These are phyloP conservation scores for Cinnamomum micranthum DNA, from an alignment of 164 flowering plant species.

Conservation along the genomic window DNA sequence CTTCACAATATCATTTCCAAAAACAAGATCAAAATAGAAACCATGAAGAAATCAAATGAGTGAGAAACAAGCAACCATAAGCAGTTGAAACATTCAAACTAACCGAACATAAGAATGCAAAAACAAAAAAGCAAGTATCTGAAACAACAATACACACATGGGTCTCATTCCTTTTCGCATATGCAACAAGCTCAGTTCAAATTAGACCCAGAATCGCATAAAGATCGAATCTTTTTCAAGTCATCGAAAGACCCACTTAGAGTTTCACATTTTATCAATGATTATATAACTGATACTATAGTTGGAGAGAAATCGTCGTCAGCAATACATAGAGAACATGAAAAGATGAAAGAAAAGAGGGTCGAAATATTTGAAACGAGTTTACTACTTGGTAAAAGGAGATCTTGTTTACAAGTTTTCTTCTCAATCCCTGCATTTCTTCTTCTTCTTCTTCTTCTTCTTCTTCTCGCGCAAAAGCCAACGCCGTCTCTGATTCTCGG, in stretches of 20 bases:
- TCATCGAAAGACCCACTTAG: neutral
- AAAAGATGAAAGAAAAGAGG: neutral
- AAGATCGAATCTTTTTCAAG: neutral
- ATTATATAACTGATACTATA: neutral
- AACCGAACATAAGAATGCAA: neutral
- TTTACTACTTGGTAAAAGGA: slow-evolving; percentile 21
- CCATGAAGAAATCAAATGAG: neutral
- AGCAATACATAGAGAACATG: neutral
- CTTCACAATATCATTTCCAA: neutral
- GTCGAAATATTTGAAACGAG: neutral
- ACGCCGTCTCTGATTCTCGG: too few species aligned
- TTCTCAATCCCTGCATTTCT: slow-evolving; percentile 30
- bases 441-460: neutral
- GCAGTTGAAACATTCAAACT: neutral
- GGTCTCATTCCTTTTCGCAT: neutral
- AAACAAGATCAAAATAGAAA: neutral
- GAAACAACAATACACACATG: too few species aligned
- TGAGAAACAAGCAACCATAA: neutral
- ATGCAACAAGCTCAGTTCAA: neutral
- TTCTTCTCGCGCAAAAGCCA: neutral
- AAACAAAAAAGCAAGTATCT: too few species aligned
- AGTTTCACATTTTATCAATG: neutral
- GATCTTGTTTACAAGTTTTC: slow-evolving; percentile 24
- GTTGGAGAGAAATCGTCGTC: neutral
- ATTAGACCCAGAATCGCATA: neutral